A percentile compares a stretch with the other conserved stretches of the same genome.
Evolutionary conservation across 768 basidiomycete genomes (phyloP).

Genomic region (Mycena albidolilacea): DNA sequence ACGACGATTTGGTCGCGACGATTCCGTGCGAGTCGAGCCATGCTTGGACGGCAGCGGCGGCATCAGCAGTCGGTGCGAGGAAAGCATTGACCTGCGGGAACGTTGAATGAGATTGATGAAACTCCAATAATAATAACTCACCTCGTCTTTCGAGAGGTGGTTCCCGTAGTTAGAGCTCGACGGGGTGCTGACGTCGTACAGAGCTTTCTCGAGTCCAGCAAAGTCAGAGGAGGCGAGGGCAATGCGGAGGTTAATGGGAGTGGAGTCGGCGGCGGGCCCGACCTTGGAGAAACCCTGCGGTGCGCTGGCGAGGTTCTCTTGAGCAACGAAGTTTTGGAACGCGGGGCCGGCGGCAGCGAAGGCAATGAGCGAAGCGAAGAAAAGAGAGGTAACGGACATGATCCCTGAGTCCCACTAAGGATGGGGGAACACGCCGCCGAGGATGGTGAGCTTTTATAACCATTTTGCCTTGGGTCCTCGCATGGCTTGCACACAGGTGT

Average conservation of each 20-base stretch:
- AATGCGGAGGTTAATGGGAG: conserved; percentile 55
- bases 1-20: conserved; percentile 47
- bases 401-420: background rate
- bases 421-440: too few relatives aligned
- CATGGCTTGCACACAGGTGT: too few relatives aligned
- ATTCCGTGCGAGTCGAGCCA: conserved; percentile 60
- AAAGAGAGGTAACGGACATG: conserved; percentile 11
- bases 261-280: conserved; percentile 45
- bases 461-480: too few relatives aligned
- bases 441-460: too few relatives aligned
- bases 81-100: conserved; percentile 11
- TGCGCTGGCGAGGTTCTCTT: conserved; percentile 32
- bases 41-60: conserved; percentile 51
- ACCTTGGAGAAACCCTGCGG: conserved; percentile 52
- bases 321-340: conserved; percentile 9
- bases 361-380: conserved; percentile 20
- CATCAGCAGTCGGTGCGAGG: conserved; percentile 33
- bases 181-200: conserved; percentile 54
- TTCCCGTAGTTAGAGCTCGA: conserved; percentile 36
- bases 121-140: conserved; percentile 4
- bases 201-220: conserved; percentile 49
- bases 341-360: conserved; percentile 21
- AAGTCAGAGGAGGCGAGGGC: conserved; percentile 49
- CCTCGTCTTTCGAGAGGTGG: conserved; percentile 60
- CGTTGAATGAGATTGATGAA: background rate